Evolutionary conservation across 1,139 yeast species (phyloP).

Genomic region (Debaryomyces nepalensis): DNA sequence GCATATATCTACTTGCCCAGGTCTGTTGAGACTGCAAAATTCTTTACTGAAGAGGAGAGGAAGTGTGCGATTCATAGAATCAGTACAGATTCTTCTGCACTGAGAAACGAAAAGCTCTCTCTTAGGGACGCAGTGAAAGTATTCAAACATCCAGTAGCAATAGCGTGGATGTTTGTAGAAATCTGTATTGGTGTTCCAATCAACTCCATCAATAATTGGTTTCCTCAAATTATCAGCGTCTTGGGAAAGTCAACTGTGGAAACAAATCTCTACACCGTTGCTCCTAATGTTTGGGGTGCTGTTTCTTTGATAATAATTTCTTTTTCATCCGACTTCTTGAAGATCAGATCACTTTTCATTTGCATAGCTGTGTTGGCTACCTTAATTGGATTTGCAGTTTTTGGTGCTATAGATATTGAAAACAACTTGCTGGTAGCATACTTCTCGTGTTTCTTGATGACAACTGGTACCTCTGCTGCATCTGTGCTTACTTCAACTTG

Average conservation of each 20-base stretch:
- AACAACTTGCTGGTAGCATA: conserved; percentile 44
- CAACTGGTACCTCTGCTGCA: conserved; percentile 38
- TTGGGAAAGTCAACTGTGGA: conserved; percentile 34
- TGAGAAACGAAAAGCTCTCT: conserved; percentile 24
- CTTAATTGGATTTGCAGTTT: conserved; percentile 49
- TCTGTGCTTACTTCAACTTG: conserved; percentile 52
- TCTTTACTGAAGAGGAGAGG: conserved; percentile 32
- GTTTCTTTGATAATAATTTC: conserved; percentile 28
- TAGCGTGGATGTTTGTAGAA: conserved; percentile 42
- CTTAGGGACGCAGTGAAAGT: conserved; percentile 33
- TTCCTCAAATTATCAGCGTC: conserved; percentile 38
- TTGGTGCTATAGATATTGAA: conserved; percentile 47
- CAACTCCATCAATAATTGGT: conserved; percentile 53
- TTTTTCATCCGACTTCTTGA: conserved; percentile 29
- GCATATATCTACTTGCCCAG: conserved; percentile 27
- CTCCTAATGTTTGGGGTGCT: conserved; percentile 39
- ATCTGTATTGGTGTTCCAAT: conserved; percentile 53
- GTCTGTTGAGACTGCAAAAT: conserved; percentile 30
- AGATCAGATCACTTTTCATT: conserved; percentile 39
- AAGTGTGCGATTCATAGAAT: conserved; percentile 31
- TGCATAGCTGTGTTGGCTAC: conserved; percentile 41
- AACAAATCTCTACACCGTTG: conserved; percentile 35
- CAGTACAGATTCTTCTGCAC: conserved; percentile 32
- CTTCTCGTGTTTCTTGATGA: conserved; percentile 41
- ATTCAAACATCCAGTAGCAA: conserved; percentile 32